A percentile compares a stretch with the other conserved stretches of the same genome.
Conservation (phyloP, 441 rosid genomes). For the Melastoma candidum region DNA sequence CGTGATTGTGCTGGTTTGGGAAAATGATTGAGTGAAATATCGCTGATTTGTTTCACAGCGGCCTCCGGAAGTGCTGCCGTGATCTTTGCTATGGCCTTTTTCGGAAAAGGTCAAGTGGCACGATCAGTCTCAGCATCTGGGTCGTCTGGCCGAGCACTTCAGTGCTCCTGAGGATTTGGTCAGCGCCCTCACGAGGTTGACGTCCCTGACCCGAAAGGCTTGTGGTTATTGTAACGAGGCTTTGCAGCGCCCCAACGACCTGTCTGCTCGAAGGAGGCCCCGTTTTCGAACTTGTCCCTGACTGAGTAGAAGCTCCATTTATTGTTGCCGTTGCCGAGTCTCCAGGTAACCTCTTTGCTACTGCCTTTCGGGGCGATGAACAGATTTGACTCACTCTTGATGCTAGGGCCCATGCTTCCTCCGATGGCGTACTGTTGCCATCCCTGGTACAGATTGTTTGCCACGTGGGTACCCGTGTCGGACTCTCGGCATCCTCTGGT, state of each 20-base stretch:
- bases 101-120: too few species aligned
- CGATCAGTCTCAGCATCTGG: too few species aligned
- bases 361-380: slow-evolving; percentile 50
- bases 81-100: too few species aligned
- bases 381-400: slow-evolving; percentile 65
- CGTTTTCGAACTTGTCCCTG: slow-evolving; percentile 46
- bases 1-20: too few species aligned
- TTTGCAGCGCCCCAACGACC: slow-evolving; percentile 20
- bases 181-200: slow-evolving; percentile 22
- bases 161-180: slow-evolving; percentile 38
- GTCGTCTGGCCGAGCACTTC: slow-evolving; percentile 15
- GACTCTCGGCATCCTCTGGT: slow-evolving; percentile 80
- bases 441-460: slow-evolving; percentile 64
- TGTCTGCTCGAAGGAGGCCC: slow-evolving; percentile 46
- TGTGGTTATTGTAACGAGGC: slow-evolving; percentile 28
- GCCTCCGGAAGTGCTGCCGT: too few species aligned
- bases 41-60: too few species aligned
- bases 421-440: slow-evolving; percentile 83
- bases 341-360: slow-evolving; percentile 72
- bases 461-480: slow-evolving; percentile 70
- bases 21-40: too few species aligned
- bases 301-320: slow-evolving; percentile 53
- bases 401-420: slow-evolving; percentile 77
- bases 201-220: slow-evolving; percentile 24
- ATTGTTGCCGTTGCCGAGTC: slow-evolving; percentile 23